Evolutionary conservation across 2,329 filamentous ascomycete species (phyloP).

Genomic region (Fusarium longipes): DNA sequence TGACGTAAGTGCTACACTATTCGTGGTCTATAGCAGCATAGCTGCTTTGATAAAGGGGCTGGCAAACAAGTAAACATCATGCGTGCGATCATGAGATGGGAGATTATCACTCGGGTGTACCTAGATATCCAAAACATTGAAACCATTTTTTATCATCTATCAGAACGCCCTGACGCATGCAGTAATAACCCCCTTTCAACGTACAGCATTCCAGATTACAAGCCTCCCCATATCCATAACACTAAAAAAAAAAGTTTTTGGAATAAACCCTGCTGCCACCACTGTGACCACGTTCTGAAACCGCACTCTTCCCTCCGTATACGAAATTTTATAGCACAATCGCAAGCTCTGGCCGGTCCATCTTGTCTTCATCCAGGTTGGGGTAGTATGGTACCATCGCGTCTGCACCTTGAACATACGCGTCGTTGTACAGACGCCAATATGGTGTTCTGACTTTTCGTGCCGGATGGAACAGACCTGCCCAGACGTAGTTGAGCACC

Average conservation of each 20-base stretch:
- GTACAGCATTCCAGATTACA: constrained; percentile 45
- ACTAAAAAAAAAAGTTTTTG: constrained; percentile 21
- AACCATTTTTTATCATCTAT: constrained; percentile 45
- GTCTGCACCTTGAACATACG: constrained; percentile 93
- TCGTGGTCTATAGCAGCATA: constrained; percentile 11
- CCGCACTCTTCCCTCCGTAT: constrained; percentile 6
- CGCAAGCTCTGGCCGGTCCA: constrained; percentile 82
- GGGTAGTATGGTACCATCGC: constrained; percentile 98
- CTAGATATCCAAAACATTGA: constrained; percentile 30
- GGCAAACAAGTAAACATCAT: constrained; percentile 11
- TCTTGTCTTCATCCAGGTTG: constrained; percentile 80
- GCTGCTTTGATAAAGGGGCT: constrained; percentile 17
- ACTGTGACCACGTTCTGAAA: constrained; percentile 18
- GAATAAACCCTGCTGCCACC: constrained; percentile 21
- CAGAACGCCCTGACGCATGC: constrained; percentile 47
- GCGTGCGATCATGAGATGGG: constrained; percentile 4
- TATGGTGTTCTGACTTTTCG: constrained; percentile 94
- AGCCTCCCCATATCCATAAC: constrained; percentile 31
- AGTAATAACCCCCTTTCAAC: constrained; percentile 37
- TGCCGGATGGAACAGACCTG: constrained; percentile 95
- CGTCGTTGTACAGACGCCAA: constrained; percentile 97
- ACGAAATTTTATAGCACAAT: constrained; percentile 75
- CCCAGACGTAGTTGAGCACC: constrained; percentile 98
- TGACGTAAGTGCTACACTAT: constrained; percentile 24
- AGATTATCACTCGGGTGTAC: constrained; percentile 12